A percentile compares a stretch with the other conserved stretches of the same genome.
Conservation (phyloP, 2,329 filamentous ascomycete species). For the Helicocarpus griseus region DNA sequence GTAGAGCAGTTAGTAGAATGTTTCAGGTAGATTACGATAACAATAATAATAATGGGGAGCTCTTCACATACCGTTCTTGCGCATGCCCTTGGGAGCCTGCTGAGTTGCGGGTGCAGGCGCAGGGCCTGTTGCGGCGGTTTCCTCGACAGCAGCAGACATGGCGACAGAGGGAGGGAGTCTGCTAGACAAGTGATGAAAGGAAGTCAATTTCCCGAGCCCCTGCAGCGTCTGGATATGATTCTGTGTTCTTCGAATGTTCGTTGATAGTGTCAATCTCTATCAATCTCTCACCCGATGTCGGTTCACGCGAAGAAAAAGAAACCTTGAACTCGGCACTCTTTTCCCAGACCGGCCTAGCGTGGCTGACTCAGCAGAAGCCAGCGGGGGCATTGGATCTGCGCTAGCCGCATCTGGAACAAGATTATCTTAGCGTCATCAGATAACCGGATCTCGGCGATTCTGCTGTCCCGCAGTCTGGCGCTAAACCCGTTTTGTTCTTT, state of each 20-base stretch:
- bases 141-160: slow-evolving; percentile 2
- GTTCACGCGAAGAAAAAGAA: background rate
- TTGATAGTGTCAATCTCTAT: too few species aligned
- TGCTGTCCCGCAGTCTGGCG: background rate
- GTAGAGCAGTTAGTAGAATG: background rate
- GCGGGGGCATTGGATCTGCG: background rate
- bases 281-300: background rate
- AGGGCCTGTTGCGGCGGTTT: background rate
- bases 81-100: background rate
- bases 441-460: slow-evolving; percentile 30
- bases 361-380: background rate
- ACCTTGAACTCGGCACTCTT: background rate
- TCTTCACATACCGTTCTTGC: slow-evolving; percentile 2
- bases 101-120: background rate
- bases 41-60: background rate
- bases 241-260: too few species aligned
- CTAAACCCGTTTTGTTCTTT: background rate
- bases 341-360: background rate
- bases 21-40: background rate
- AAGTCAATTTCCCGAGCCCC: background rate
- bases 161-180: background rate
- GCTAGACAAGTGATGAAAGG: background rate
- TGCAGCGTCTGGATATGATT: background rate
- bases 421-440: slow-evolving; percentile 29
- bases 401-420: background rate